phyloP scores from a whole-genome alignment of 306 rosid species.

The Pyrus pyrifolia region DNA sequence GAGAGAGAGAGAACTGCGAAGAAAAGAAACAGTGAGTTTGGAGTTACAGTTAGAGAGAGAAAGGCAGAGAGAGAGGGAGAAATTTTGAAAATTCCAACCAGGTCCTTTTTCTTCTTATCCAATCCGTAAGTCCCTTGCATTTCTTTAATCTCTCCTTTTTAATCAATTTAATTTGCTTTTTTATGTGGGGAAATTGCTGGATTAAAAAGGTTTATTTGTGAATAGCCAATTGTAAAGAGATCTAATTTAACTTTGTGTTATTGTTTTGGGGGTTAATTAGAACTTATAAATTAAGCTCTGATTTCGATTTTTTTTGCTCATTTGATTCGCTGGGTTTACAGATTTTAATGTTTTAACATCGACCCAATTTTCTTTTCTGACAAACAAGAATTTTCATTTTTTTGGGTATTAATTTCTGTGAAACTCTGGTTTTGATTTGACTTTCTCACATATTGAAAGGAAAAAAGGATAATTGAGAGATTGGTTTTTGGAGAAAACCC shows the following conservation, averaged over 20 bases:
- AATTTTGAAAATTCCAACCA: constrained; percentile 39
- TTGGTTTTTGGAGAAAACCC: background rate
- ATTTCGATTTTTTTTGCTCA: background rate
- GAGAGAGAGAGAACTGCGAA: background rate
- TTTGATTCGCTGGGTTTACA: background rate
- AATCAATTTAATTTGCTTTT: background rate
- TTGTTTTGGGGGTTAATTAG: background rate
- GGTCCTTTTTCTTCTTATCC: constrained; percentile 51
- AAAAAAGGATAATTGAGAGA: background rate
- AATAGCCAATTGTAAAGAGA: constrained; percentile 18
- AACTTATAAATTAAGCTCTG: background rate
- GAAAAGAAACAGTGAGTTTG: constrained; percentile 22
- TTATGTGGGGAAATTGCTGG: background rate
- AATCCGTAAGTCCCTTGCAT: constrained; percentile 49
- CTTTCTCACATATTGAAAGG: background rate
- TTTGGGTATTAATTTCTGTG: constrained; percentile 11
- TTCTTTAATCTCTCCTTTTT: constrained; percentile 15
- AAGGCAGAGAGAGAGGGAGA: constrained; percentile 20
- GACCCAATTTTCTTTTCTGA: background rate
- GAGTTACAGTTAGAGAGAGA: constrained; percentile 15
- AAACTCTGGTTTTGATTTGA: constrained; percentile 16
- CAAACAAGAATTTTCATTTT: constrained; percentile 6
- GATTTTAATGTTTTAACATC: background rate
- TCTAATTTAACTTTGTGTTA: constrained; percentile 15
- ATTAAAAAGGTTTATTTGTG: background rate